A percentile compares a stretch with the other conserved stretches of the same genome.
These are phyloP conservation scores for Petunia secreta DNA, from an alignment of 257 asterid species.

Conservation along the genomic window DNA sequence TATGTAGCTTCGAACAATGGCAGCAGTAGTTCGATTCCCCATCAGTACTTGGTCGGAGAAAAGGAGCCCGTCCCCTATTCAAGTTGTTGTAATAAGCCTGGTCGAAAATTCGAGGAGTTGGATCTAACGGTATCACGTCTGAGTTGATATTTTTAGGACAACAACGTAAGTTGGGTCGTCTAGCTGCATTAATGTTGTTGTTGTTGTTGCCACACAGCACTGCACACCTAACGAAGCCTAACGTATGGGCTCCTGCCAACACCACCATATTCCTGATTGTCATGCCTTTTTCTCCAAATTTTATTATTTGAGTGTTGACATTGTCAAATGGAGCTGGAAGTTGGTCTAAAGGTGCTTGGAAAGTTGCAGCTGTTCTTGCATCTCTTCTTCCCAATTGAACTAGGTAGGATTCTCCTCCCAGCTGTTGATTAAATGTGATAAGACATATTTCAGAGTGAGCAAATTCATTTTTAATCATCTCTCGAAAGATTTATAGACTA, in stretches of 20 bases:
- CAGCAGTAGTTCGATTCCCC: background rate
- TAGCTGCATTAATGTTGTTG: no score
- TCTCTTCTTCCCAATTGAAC: background rate
- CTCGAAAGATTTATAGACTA: no score
- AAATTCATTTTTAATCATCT: no score
- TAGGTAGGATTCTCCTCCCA: background rate
- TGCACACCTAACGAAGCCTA: background rate
- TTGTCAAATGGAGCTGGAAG: constrained; percentile 21
- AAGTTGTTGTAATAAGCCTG: background rate
- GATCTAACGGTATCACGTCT: background rate
- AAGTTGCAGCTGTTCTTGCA: background rate
- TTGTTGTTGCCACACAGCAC: background rate
- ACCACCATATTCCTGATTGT: background rate
- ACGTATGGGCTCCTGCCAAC: background rate
- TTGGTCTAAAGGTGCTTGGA: background rate
- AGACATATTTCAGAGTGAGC: no score
- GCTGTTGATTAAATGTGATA: no score
- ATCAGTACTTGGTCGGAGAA: constrained; percentile 6
- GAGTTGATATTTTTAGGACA: background rate
- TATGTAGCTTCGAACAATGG: background rate
- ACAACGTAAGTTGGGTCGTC: background rate
- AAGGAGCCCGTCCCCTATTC: background rate
- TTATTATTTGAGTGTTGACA: background rate
- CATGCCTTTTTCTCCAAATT: background rate
- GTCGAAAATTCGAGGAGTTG: background rate